Evolutionary conservation across 169 alveolate genomes (phyloP).

Genomic region (Miamiensis avidus): DNA sequence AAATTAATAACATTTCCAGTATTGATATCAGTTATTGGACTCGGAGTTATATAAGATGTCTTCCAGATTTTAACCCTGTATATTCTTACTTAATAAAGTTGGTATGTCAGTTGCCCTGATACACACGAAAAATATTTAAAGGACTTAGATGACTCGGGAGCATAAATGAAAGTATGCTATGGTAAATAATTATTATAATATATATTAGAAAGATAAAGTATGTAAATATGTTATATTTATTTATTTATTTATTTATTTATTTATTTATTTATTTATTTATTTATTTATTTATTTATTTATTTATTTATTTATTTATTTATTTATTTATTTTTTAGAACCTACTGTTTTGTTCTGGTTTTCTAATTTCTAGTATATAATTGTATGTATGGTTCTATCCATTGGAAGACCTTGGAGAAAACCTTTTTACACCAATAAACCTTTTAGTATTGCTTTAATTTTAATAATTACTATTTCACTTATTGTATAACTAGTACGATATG

Average conservation of each 20-base stretch:
- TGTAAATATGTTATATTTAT: neutral
- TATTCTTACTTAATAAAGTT: neutral
- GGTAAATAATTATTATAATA: neutral
- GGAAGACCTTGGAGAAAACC: constrained; percentile 83
- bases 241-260: neutral
- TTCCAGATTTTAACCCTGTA: neutral
- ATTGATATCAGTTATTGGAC: constrained; percentile 74
- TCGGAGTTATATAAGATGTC: constrained; percentile 34
- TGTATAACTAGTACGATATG: neutral
- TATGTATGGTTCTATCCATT: constrained; percentile 69
- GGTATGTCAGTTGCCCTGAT: neutral
- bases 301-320: too few species aligned
- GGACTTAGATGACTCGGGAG: neutral
- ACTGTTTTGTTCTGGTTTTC: constrained; percentile 30
- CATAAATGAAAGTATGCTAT: neutral
- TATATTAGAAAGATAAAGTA: too few species aligned
- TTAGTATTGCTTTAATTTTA: constrained; percentile 37
- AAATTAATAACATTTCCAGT: constrained; percentile 73
- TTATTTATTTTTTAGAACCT: constrained; percentile 22
- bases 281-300: too few species aligned
- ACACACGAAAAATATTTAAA: neutral
- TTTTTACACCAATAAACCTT: constrained; percentile 64
- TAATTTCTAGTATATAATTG: constrained; percentile 65
- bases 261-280: too few species aligned
- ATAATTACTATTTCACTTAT: neutral